phyloP scores from a whole-genome alignment of 2,329 filamentous ascomycete genomes.

The Penicillium palitans region DNA sequence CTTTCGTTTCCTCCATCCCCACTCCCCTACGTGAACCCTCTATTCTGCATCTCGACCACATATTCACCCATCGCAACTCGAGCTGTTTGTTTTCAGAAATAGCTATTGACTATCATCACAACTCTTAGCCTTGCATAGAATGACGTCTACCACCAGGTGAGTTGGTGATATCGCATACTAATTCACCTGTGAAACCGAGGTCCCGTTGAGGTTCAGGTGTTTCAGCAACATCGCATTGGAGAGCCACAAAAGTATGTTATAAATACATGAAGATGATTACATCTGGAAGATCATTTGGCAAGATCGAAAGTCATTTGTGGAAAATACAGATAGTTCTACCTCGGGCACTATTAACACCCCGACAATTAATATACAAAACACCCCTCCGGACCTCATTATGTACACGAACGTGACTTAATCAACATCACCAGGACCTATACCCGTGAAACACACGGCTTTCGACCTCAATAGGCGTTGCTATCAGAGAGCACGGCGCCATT shows the following conservation, averaged over 20 bases:
- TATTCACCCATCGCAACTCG: background rate
- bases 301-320: background rate
- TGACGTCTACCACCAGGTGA: background rate
- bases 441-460: background rate
- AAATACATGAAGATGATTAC: background rate
- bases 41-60: background rate
- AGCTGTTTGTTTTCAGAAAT: background rate
- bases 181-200: background rate
- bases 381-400: background rate
- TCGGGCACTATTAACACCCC: background rate
- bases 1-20: no score
- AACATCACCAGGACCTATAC: background rate
- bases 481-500: background rate
- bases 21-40: background rate
- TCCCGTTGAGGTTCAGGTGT: no score
- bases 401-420: background rate
- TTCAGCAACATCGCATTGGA: background rate
- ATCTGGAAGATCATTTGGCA: background rate
- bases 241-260: background rate
- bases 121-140: background rate
- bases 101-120: background rate
- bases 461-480: background rate
- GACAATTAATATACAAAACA: background rate
- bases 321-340: background rate
- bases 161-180: background rate